A percentile compares a stretch with the other conserved stretches of the same genome.
Evolutionary conservation across 345 rosid genomes (phyloP).

Genomic region (Anacardium occidentale): DNA sequence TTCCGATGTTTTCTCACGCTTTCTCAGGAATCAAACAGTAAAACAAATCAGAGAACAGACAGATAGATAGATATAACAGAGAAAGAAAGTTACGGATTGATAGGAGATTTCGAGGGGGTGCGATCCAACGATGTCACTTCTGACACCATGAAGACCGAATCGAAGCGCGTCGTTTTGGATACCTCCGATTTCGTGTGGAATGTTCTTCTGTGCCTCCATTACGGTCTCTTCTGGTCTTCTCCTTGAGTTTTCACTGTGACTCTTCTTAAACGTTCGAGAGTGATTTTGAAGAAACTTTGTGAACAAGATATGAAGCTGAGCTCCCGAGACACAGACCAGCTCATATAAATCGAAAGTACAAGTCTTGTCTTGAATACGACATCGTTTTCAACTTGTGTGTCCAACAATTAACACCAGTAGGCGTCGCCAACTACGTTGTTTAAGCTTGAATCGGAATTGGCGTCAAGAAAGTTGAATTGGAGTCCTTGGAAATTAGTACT

Average conservation of each 20-base stretch:
- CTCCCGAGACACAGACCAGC: fast-evolving
- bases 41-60: not conserved
- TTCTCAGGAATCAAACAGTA: constrained; percentile 13
- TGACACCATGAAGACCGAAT: constrained; percentile 80
- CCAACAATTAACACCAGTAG: too few relatives aligned
- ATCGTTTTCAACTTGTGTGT: not conserved
- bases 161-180: constrained; percentile 68
- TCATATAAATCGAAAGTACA: not conserved
- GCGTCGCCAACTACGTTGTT: too few relatives aligned
- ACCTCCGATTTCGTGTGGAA: constrained; percentile 74
- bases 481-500: too few relatives aligned
- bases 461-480: too few relatives aligned
- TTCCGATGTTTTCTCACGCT: not conserved
- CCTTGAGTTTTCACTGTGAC: not conserved
- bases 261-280: not conserved
- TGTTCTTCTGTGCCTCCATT: constrained; percentile 65
- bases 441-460: too few relatives aligned
- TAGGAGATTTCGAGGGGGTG: constrained; percentile 84
- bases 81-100: constrained; percentile 47
- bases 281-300: constrained; percentile 16
- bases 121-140: constrained; percentile 73
- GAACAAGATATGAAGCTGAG: constrained; percentile 20
- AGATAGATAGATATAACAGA: not conserved
- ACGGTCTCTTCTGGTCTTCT: not conserved
- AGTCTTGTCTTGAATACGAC: not conserved